These are phyloP conservation scores for Sequoia sempervirens DNA, from an alignment of 75 land plant species.

Conservation along the genomic window DNA sequence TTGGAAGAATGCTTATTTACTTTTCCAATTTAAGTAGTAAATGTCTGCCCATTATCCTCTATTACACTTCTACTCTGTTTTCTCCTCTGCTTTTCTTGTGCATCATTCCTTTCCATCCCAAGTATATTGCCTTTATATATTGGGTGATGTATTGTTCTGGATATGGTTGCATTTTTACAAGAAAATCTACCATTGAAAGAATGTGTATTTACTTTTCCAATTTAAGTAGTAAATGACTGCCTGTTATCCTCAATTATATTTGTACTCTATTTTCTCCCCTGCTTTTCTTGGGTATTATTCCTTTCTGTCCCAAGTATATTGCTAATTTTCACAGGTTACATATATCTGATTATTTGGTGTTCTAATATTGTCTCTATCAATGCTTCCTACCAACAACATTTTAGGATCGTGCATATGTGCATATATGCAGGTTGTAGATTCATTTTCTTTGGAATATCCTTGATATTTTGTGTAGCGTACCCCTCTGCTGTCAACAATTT, in stretches of 20 bases:
- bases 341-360: neutral
- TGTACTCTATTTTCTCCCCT: neutral
- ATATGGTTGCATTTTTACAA: neutral
- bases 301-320: neutral
- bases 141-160: too few species aligned
- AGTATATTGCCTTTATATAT: neutral
- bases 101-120: neutral
- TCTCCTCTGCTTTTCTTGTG: neutral
- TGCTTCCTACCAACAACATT: neutral
- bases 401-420: neutral
- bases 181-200: neutral
- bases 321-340: neutral
- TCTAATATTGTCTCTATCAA: neutral
- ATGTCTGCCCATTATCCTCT: neutral
- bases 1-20: neutral
- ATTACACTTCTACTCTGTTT: neutral
- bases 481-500: neutral
- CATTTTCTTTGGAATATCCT: neutral
- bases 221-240: neutral
- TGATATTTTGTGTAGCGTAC: neutral
- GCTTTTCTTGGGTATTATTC: neutral
- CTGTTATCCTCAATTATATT: neutral
- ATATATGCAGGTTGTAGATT: neutral
- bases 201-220: neutral
- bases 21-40: neutral